Percentiles rank a stretch among this genome's conserved stretches.
Evolutionary conservation across 257 asterid genomes (phyloP).

Genomic region (Perilla frutescens): DNA sequence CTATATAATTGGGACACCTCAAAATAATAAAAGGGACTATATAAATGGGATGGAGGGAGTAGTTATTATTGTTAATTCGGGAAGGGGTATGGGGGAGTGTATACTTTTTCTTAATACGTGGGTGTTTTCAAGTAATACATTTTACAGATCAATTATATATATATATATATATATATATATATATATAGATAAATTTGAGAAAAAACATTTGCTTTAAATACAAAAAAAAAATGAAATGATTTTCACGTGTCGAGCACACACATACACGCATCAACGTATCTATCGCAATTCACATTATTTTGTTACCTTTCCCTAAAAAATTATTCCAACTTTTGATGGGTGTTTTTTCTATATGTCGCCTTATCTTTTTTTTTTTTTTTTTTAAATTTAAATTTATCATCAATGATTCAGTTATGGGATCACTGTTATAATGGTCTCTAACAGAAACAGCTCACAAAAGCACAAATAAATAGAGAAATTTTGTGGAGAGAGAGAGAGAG

Average conservation of each 20-base stretch:
- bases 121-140: too few species aligned
- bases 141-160: too few species aligned
- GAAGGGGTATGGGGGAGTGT: too few species aligned
- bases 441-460: conserved; percentile 42
- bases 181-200: too few species aligned
- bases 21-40: too few species aligned
- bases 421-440: conserved; percentile 18
- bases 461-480: conserved; percentile 38
- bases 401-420: conserved; percentile 25
- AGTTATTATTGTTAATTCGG: too few species aligned
- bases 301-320: background rate
- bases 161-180: too few species aligned
- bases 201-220: background rate
- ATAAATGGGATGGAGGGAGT: too few species aligned
- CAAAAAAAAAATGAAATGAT: background rate
- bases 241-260: background rate
- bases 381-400: background rate
- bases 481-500: background rate
- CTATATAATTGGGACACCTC: too few species aligned
- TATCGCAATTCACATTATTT: conserved; percentile 14
- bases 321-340: too few species aligned
- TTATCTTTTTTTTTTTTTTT: background rate
- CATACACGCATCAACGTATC: background rate
- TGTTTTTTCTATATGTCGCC: background rate
- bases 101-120: too few species aligned